A percentile compares a stretch with the other conserved stretches of the same genome.
Evolutionary conservation across 169 alveolate genomes (phyloP).

Genomic region (Plasmodium coatneyi): DNA sequence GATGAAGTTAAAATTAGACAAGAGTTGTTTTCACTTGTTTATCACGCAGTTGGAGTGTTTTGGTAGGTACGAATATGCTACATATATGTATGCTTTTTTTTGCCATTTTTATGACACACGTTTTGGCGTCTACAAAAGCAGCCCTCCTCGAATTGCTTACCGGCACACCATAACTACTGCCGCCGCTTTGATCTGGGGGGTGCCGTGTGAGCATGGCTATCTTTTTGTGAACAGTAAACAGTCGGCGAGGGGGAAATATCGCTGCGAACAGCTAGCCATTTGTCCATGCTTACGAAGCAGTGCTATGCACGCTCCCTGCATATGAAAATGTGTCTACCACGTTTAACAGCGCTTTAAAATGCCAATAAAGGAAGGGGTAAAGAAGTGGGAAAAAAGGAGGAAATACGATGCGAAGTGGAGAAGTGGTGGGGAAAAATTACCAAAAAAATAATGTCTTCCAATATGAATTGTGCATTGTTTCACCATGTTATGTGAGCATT

Average conservation of each 20-base stretch:
- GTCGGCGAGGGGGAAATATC: neutral
- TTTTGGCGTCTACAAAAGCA: neutral
- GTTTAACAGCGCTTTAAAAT: neutral
- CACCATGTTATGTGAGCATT: neutral
- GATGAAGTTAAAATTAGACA: neutral
- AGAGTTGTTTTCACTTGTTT: neutral
- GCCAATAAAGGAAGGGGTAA: neutral
- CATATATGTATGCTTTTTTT: neutral
- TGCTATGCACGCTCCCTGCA: neutral
- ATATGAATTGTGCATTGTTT: neutral
- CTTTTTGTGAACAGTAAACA: neutral
- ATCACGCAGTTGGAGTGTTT: neutral
- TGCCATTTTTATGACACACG: neutral
- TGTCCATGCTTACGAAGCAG: neutral
- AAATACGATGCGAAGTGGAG: neutral
- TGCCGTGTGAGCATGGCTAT: too few species aligned
- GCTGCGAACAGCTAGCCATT: neutral
- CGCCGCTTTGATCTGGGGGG: neutral
- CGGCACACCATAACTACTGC: neutral
- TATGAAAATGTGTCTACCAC: neutral
- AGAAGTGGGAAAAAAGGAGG: neutral
- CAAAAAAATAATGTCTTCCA: neutral
- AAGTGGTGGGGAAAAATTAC: neutral
- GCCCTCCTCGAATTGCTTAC: neutral
- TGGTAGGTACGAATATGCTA: neutral